Evolutionary conservation across 2,329 filamentous ascomycete genomes (phyloP), one percentile per base, ranked within the genome.

Genomic region (Phialemonium atrogriseum): DNA sequence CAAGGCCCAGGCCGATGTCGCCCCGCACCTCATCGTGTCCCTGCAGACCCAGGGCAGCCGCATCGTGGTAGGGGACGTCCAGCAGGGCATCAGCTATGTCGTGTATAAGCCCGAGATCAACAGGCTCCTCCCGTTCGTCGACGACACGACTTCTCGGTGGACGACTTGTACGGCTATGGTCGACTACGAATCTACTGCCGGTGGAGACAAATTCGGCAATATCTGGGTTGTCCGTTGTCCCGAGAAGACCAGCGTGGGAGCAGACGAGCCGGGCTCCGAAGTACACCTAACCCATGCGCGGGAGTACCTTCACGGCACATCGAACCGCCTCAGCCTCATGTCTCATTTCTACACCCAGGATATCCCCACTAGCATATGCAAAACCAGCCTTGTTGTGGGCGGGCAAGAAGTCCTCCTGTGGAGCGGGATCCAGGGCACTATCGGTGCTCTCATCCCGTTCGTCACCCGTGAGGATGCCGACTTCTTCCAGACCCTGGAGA

Each of bases 201-300:
- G 89, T 21, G 89, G 89, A 21, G 91, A 99, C 63, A 96, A 95
- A 53, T 99, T 98, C 44, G 93, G 91, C 38, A 98, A 98, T 48
- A 60, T 98, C 11, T 98, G 87, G 80, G 74, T 98, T 26, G 70
- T 98, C 18, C 82, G 91, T 28, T 91, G 84, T 48, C 87, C 89
- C 0, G 67, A 79, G 38, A 91, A 94, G 54, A 79, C 81, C 7
- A 94, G 85, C 22, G 80, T 87, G 43, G 85, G 93, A 53, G 83
- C 87, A 0, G 91, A 98, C 48, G 91, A 95, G 55, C 85, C 94
- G 38, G 85, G 85, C 27, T 84, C 85, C 4, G 89, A 88, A 10
- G 78, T 87, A 3, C 88, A 95, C 58, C 73, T 98, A n/a, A 70
- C 85, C 17, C 88, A 98, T 47, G 86, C 93, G 39, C 77, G 88